Evolutionary conservation across 805 yeast genomes (phyloP), one percentile per base, ranked within the genome.

Genomic region (Wickerhamiella allomyrinae): DNA sequence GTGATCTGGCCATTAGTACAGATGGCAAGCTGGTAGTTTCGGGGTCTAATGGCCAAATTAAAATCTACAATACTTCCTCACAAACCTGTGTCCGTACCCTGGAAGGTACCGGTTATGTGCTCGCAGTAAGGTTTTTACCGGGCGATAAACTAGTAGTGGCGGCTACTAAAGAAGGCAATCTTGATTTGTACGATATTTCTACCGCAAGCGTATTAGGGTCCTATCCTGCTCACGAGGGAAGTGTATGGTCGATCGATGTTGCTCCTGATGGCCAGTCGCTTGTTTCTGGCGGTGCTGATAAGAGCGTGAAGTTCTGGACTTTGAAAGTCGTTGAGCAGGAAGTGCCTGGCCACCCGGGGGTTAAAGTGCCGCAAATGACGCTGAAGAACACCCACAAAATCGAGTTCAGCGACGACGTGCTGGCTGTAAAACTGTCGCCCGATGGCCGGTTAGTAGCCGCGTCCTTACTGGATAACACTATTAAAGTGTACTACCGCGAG

Each of bases 221-320:
- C 21, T 70, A 81, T 8, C 80, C 79, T 44, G 71, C 65, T 25
- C 96, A 94, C 0, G 94, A 84, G 56, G 73, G 70, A 8, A 83
- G 95, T 1, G 73, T 91, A 39, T 91, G 96, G 96, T 78, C 94
- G 1, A 66, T 91, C 51, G 95, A 89, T 57, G 58, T 91, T 25
- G 74, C 89, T 2, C 73, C 79, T 11, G 94, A 89, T 60, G 98
- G 97, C 13, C 79, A 75, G 51, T 69, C 79, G 1, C 65, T 91
- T 39, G 77, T 87, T 0, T 82, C 96, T 2, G 98, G 96, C 8
- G 89, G 96, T 25, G 93, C 94, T 31, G 99, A 91, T 60, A 87
- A 87, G 57, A 63, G 74, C 3, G 79, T 89, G 34, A 85, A 84
- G 57, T 85, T 86, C 57, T 91, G 98, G 98, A 74, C 78, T 38